Base-by-base conservation (phyloP, 805 yeast genomes). In the Tanozyma kutaoensis region DNA sequence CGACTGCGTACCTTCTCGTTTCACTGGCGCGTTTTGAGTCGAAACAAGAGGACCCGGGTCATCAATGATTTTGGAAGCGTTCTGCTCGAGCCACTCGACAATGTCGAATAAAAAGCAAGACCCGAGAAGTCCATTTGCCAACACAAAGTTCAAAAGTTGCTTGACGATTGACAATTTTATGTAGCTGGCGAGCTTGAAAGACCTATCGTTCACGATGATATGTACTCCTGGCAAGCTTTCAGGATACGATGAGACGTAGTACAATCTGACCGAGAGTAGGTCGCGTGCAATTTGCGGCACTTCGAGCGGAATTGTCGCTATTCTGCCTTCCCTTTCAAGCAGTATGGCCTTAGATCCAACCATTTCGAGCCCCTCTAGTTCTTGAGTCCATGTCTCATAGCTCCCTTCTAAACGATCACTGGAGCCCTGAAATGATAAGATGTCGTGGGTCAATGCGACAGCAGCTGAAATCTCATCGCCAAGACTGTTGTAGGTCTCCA, bases 11-110 rank as follows among this genome's bases (percentile, higher is more conserved):
- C n/a, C n/a, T n/a, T n/a, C n/a, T n/a, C n/a, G n/a, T n/a, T 7
- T 15, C 17, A 5, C 17, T 5, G 17, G 7, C 17, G 7, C 17
- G 17, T 5, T 7, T 15, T 7, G 7, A 7, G 7, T 15, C 7
- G 5, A 15, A 5, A 47, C 26, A 14, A 88, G 58, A 3, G 76
- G 72, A 0, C 94, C 93, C 0, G 97, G 97, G 30, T 75, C 62
- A 23, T 72, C 69, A 8, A 79, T 65, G 10, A 85, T 60, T 3
- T 49, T 47, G 4, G 58, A 50, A 24, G 76, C 52, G 38, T 79
- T 69, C 11, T 68, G 74, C 36, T 77, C 76, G 12, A 86, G 40
- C 86, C 93, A 85, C 35, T 84, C 93, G 27, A 72, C 56, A n/a
- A 82, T 57, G 5, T 72, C 55, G 43, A 59, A 78, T 1, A 85